Percentiles rank a stretch among this genome's conserved stretches.
phyloP scores from a whole-genome alignment of 192 early-diverging fungal genomes.

The Mortierella antarctica region DNA sequence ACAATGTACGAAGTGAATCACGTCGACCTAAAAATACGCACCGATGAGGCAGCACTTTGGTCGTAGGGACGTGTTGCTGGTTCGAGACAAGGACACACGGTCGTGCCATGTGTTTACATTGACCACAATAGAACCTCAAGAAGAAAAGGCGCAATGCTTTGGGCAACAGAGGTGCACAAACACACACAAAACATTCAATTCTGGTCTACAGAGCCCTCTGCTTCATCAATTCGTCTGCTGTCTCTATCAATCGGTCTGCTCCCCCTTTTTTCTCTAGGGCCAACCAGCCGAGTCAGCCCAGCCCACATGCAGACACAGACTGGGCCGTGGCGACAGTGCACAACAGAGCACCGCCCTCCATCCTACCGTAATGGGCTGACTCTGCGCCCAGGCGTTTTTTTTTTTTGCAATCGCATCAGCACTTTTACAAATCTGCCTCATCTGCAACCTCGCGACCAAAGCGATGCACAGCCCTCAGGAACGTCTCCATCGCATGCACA shows the following conservation, averaged over 20 bases:
- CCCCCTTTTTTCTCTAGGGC: neutral
- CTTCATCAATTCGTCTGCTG: neutral
- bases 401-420: neutral
- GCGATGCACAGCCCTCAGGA: slow-evolving; percentile 74
- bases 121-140: too few species aligned
- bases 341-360: neutral
- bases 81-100: too few species aligned
- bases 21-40: too few species aligned
- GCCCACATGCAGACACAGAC: slow-evolving; percentile 6
- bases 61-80: too few species aligned
- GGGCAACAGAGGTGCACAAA: too few species aligned
- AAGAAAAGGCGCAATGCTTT: too few species aligned
- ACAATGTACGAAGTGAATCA: too few species aligned
- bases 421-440: neutral
- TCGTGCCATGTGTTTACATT: too few species aligned
- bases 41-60: too few species aligned
- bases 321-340: neutral
- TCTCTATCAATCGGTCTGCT: neutral
- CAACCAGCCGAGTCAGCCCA: slow-evolving; percentile 7
- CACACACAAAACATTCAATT: too few species aligned
- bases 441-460: slow-evolving; percentile 54
- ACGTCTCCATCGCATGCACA: slow-evolving; percentile 72
- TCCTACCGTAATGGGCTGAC: neutral
- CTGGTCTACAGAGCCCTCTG: too few species aligned
- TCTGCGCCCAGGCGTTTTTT: neutral